Percentiles rank a stretch among this genome's conserved stretches.
Conservation (phyloP, 192 early-diverging fungal genomes). For the Coemansia sp. region DNA sequence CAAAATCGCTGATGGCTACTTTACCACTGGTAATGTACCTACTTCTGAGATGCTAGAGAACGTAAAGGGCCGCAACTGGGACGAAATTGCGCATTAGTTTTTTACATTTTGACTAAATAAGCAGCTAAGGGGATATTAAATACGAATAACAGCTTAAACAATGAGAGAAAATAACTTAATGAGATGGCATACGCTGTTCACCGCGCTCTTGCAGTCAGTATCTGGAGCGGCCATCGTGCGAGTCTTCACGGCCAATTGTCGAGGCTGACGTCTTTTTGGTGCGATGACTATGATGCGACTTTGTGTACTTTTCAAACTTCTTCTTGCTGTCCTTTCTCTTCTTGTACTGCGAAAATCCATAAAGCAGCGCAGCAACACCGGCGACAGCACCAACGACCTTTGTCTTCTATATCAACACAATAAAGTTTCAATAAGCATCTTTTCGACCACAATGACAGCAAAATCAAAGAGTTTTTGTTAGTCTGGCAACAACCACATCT, state of each 20-base stretch:
- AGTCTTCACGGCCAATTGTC: not conserved
- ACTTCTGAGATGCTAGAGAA: constrained; percentile 60
- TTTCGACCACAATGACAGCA: not conserved
- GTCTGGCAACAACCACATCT: not conserved
- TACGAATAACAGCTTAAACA: not conserved
- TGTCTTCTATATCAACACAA: constrained; percentile 25
- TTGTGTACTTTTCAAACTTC: constrained; percentile 19
- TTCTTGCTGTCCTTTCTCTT: constrained; percentile 19
- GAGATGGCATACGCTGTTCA: not conserved
- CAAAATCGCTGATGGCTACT: constrained; percentile 96
- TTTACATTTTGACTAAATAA: not conserved
- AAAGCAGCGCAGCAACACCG: constrained; percentile 11
- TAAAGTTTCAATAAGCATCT: not conserved
- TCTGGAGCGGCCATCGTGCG: constrained; percentile 10
- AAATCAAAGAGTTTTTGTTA: not conserved
- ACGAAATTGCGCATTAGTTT: constrained; percentile 57
- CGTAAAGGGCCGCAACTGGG: constrained; percentile 83
- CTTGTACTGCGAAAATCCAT: constrained; percentile 22
- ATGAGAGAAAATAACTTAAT: not conserved
- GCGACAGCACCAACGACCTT: constrained; percentile 24
- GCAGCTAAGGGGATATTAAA: not conserved
- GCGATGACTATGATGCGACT: constrained; percentile 6
- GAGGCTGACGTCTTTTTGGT: constrained; percentile 10
- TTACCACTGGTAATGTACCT: constrained; percentile 67
- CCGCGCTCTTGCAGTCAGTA: not conserved